Base-by-base conservation (phyloP, 805 yeast species). In the Candida michaelii region DNA sequence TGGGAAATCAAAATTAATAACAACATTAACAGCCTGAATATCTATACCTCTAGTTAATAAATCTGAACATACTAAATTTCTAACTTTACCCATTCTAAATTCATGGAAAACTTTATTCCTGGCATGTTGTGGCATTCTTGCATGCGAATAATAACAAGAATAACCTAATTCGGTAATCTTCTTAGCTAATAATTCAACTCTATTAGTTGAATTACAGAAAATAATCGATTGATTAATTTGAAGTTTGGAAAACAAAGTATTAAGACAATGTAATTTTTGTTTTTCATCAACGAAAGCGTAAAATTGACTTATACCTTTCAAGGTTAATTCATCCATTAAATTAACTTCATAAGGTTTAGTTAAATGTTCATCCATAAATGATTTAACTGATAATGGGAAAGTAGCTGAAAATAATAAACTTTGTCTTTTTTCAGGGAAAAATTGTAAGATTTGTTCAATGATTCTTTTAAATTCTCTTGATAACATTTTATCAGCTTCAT, bases 71-170 rank as follows among this genome's bases (percentile, higher is more conserved):
- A 93, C 99, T 58, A 93, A 76, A 60, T 93, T 93, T 72, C 99
- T 85, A 60, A 93, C 97, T 64, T 88, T 89, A 38, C 99, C 99
- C 63, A 89, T 96, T 76, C 99, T 86, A 66, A 93, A 93, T 66
- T 93, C 98, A 63, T 93, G 99, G 80, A 93, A 93, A 5, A 93
- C 99, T 62, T 89, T 88, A 71, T 93, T 93, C 77, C 99, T 86
- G 40, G 95, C 96, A 49, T 83, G 84, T 71, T 93, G 98, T 30
- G 95, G 91, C 99, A 93, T 93, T 65, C 82, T 85, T 9, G 99
- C 97, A 63, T 93, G 99, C 16, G 96, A 88, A 64, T 89, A 93
- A 67, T 85, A 93, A 73, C 98, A 93, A 2, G 98, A 91, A 64
- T 85, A 93, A 41, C 97, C 97, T 48, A 93, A 75, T 60, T 93